Evolutionary conservation across 805 yeast species (phyloP), one percentile per base, ranked within the genome.

Genomic region (Scheffersomyces lignosus): DNA sequence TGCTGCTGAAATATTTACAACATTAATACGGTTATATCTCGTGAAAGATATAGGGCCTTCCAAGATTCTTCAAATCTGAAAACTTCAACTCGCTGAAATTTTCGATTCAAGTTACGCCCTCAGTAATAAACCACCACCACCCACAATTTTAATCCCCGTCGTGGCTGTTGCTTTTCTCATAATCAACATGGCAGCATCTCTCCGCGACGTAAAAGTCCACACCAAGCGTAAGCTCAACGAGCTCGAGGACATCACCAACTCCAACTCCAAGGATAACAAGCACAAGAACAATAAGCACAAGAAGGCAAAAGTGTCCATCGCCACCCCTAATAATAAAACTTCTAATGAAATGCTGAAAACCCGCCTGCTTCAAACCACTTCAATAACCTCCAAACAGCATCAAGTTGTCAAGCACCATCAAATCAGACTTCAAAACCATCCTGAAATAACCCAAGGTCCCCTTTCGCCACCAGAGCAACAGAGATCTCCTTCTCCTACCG

Each of bases 161-260:
- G n/a, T n/a, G n/a, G n/a, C n/a, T n/a, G n/a, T n/a, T n/a, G n/a
- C n/a, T n/a, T n/a, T n/a, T n/a, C n/a, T n/a, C n/a, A n/a, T n/a
- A n/a, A n/a, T 17, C 37, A 47, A 20, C 33, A 64, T 64, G 70
- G 68, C 66, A 17, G 67, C 67, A 30, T 55, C 56, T 34, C 51
- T 61, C 34, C 42, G 54, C 23, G 66, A 60, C 22, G 47, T 58
- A 34, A 51, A 48, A 29, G 27, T 38, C 18, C 44, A 31, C 35
- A 51, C 49, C 31, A 63, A 65, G 47, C 56, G 71, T 41, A 66
- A 63, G 44, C 36, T 47, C 33, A 53, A 51, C 47, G 68, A 63
- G 40, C 51, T 61, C 38, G 71, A 62, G 40, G 70, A 65, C 44
- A 61, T 66, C 40, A 63, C 70, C 33, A 64, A 63, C 43, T 40